Percentiles rank a stretch among this genome's conserved stretches.
Conservation (phyloP, 208 protist genomes). For the Entamoeba moshkovskii region DNA sequence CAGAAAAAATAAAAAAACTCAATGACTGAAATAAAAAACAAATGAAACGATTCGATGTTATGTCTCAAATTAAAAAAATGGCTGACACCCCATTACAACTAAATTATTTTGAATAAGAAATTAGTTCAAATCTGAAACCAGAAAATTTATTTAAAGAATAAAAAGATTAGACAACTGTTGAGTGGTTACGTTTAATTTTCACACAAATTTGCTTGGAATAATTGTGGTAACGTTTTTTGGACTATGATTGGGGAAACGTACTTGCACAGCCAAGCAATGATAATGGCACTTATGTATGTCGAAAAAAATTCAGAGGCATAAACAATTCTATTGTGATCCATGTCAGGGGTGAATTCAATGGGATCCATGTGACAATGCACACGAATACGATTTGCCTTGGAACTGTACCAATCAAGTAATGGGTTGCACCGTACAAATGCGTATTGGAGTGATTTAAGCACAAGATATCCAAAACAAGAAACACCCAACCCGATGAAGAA, state of each 20-base stretch:
- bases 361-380: not conserved
- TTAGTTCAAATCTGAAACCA: too few species aligned
- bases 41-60: too few species aligned
- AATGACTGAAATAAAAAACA: too few species aligned
- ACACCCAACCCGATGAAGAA: not conserved
- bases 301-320: not conserved
- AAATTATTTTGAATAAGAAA: too few species aligned
- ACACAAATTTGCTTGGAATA: not conserved
- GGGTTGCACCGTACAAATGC: not conserved
- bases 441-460: not conserved
- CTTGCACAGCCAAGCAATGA: not conserved
- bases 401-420: not conserved
- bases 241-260: not conserved
- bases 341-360: not conserved
- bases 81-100: too few species aligned
- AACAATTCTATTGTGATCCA: not conserved
- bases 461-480: not conserved
- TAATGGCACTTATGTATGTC: not conserved
- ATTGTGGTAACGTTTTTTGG: not conserved
- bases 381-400: not conserved
- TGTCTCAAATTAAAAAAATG: too few species aligned
- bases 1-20: too few species aligned
- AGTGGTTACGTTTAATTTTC: not conserved
- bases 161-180: too few species aligned
- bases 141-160: too few species aligned